Percentiles rank a stretch among this genome's conserved stretches.
phyloP scores from a whole-genome alignment of 169 alveolate genomes.

The Plasmodium sp. region DNA sequence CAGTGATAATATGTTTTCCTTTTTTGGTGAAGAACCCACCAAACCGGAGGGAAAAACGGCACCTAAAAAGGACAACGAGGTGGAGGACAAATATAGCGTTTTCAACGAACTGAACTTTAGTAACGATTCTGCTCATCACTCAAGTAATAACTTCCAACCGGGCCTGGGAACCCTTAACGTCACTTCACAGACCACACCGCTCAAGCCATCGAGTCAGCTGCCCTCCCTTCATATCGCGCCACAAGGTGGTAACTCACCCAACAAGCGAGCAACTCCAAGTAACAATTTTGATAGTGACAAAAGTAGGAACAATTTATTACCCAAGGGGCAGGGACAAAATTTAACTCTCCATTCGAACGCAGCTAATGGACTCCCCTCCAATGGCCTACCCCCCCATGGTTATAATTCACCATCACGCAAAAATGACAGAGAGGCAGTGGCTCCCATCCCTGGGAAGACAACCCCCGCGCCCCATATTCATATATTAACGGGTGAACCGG shows the following conservation, averaged over 20 bases:
- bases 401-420: not conserved
- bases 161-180: not conserved
- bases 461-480: not conserved
- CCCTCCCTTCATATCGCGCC: not conserved
- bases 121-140: not conserved
- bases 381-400: not conserved
- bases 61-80: not conserved
- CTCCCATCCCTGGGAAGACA: not conserved
- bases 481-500: not conserved
- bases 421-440: not conserved
- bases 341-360: not conserved
- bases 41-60: not conserved
- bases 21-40: slow-evolving; percentile 5
- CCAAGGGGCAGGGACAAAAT: not conserved
- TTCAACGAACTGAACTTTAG: slow-evolving; percentile 43
- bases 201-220: not conserved
- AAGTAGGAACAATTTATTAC: not conserved
- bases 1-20: slow-evolving; percentile 43
- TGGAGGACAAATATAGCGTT: slow-evolving; percentile 55
- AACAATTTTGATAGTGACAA: slow-evolving; percentile 17
- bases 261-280: not conserved
- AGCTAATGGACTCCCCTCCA: not conserved
- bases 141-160: not conserved
- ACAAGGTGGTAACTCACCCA: not conserved
- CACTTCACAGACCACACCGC: not conserved